Conservation (phyloP, 2,329 filamentous ascomycete species). For the Periglandula ipomoeae region DNA sequence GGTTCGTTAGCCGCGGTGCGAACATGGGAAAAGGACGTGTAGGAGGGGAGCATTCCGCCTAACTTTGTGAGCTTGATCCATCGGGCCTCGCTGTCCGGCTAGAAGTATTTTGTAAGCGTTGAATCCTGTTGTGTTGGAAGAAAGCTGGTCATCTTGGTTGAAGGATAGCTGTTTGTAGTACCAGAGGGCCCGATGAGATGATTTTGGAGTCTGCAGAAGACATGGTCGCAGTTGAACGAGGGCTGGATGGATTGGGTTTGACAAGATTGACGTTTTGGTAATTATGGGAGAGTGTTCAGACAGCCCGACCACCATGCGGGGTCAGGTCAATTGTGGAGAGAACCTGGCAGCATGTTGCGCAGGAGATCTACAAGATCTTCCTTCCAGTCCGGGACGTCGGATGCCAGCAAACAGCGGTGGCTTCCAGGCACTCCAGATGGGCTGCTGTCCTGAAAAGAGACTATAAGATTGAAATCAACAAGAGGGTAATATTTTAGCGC, state of each 20-base stretch:
- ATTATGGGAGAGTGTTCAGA: neutral
- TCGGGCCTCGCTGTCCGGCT: slow-evolving; percentile 43
- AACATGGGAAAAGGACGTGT: neutral
- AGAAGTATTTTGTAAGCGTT: neutral
- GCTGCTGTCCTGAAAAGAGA: too few species aligned
- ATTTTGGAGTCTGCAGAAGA: slow-evolving; percentile 34
- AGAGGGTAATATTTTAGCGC: too few species aligned
- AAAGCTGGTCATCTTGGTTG: neutral
- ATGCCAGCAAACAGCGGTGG: too few species aligned
- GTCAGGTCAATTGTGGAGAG: too few species aligned
- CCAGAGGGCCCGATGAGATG: slow-evolving; percentile 34
- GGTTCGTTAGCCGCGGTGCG: neutral
- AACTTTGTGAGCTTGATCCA: slow-evolving; percentile 55
- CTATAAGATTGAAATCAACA: too few species aligned
- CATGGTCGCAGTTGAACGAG: slow-evolving; percentile 21
- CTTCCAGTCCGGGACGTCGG: too few species aligned
- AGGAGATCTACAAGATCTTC: too few species aligned
- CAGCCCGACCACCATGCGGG: too few species aligned
- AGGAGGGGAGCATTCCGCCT: neutral
- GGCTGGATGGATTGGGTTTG: too few species aligned
- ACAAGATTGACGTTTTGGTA: neutral
- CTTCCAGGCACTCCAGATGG: too few species aligned
- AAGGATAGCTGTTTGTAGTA: slow-evolving; percentile 17
- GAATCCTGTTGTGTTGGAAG: neutral
- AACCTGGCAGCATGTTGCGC: too few species aligned